Evolutionary conservation across 164 flowering plant genomes (phyloP).

Genomic region (Stephania yunnanensis): DNA sequence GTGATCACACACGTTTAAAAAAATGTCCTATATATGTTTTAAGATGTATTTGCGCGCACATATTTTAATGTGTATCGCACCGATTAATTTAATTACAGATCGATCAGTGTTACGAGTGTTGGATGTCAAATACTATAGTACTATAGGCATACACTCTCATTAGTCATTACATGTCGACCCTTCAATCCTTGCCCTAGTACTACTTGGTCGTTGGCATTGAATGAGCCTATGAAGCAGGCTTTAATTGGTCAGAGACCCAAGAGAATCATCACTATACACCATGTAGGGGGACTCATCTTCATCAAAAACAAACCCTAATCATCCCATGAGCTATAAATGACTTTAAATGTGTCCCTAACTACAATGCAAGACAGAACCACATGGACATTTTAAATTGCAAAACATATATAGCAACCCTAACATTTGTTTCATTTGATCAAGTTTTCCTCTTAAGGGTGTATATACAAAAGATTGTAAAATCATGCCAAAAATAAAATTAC

Average conservation of each 20-base stretch:
- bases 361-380: neutral
- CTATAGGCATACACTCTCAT: neutral
- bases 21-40: too few relatives aligned
- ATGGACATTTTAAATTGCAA: neutral
- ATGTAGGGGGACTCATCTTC: neutral
- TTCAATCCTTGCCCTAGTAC: neutral
- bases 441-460: neutral
- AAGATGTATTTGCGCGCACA: too few relatives aligned
- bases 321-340: conserved; percentile 3
- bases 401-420: neutral
- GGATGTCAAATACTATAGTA: neutral
- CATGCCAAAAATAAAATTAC: neutral
- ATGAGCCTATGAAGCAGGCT: neutral
- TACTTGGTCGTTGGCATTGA: neutral
- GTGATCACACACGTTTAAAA: too few relatives aligned
- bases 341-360: neutral
- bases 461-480: neutral
- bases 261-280: neutral
- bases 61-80: too few relatives aligned
- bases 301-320: neutral
- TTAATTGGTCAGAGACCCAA: neutral
- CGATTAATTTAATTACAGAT: too few relatives aligned
- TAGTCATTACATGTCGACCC: neutral
- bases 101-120: too few relatives aligned
- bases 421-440: neutral